Evolutionary conservation across 1,284 basidiomycete species (phyloP).

Genomic region (Apiotrichum gamsii): DNA sequence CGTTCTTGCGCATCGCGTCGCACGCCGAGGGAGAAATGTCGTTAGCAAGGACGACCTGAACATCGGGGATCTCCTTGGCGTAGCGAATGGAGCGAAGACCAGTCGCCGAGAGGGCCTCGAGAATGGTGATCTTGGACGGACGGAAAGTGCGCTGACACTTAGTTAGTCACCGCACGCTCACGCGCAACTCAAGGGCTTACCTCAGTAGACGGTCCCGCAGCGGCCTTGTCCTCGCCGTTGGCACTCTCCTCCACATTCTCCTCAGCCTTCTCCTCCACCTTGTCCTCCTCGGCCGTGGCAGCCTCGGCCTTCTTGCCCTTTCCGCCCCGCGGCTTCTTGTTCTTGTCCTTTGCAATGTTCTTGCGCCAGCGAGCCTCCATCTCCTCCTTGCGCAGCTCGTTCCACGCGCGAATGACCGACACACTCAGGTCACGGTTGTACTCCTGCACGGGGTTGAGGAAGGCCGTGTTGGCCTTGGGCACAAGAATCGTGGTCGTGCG

Average conservation of each 20-base stretch:
- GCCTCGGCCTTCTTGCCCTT: conserved; percentile 10
- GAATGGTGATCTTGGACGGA: conserved; percentile 66
- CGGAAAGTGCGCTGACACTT: conserved; percentile 44
- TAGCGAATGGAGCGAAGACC: conserved; percentile 94
- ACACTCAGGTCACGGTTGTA: conserved; percentile 95
- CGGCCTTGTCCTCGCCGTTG: conserved; percentile 8
- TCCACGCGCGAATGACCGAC: conserved; percentile 73
- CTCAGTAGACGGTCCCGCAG: conserved; percentile 22
- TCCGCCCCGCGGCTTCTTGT: conserved; percentile 14
- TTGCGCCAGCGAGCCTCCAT: conserved; percentile 52
- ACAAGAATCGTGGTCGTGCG: conserved; percentile 76
- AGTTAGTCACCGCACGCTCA: not conserved
- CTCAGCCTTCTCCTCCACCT: conserved; percentile 4
- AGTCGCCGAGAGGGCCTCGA: conserved; percentile 95
- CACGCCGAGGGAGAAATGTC: conserved; percentile 80
- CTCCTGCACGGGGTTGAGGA: conserved; percentile 96
- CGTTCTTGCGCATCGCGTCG: conserved; percentile 79
- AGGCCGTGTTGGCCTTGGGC: conserved; percentile 69
- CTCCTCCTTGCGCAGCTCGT: conserved; percentile 51
- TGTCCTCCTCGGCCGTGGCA: conserved; percentile 5
- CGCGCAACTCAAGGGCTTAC: not conserved
- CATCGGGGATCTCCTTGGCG: conserved; percentile 90
- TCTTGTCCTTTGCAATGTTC: conserved; percentile 28
- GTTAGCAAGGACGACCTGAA: conserved; percentile 90
- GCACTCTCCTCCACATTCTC: conserved; percentile 15